Evolutionary conservation across 768 basidiomycete genomes (phyloP).

Genomic region (Boletellus ananiceps): DNA sequence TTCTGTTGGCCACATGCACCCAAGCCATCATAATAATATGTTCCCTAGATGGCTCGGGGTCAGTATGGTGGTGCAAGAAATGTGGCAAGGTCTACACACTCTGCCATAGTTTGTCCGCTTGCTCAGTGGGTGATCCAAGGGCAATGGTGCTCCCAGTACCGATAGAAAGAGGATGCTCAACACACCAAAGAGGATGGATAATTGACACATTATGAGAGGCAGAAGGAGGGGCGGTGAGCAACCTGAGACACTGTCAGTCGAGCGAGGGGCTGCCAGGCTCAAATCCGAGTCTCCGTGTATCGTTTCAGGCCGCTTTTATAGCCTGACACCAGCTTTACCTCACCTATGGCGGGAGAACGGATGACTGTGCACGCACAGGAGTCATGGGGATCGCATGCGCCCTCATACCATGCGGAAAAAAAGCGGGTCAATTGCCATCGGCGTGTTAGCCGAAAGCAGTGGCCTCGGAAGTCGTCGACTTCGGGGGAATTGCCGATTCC

Average conservation of each 20-base stretch:
- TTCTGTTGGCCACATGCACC: slow-evolving; percentile 64
- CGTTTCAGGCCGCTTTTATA: slow-evolving; percentile 24
- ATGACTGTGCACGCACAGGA: slow-evolving; percentile 20
- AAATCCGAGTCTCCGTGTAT: not conserved
- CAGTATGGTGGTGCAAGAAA: not conserved
- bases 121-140: slow-evolving; percentile 33
- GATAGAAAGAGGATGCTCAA: slow-evolving; percentile 42
- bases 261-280: slow-evolving; percentile 4
- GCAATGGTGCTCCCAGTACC: slow-evolving; percentile 38
- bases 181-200: slow-evolving; percentile 29
- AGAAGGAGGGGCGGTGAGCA: not conserved
- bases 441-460: slow-evolving; percentile 14
- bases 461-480: slow-evolving; percentile 12
- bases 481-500: slow-evolving; percentile 17
- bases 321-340: slow-evolving; percentile 24
- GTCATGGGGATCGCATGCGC: slow-evolving; percentile 27
- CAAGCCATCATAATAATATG: slow-evolving; percentile 55
- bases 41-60: slow-evolving; percentile 43
- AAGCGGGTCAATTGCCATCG: slow-evolving; percentile 20
- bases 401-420: slow-evolving; percentile 19
- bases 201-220: slow-evolving; percentile 16
- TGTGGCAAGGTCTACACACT: slow-evolving; percentile 36
- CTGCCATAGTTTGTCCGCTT: slow-evolving; percentile 51
- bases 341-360: slow-evolving; percentile 21
- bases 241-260: not conserved